Percentiles rank a stretch among this genome's conserved stretches.
These are phyloP conservation scores for Hyaloperonospora arabidopsidis DNA, from an alignment of 352 stramenopile genomes.

Conservation along the genomic window DNA sequence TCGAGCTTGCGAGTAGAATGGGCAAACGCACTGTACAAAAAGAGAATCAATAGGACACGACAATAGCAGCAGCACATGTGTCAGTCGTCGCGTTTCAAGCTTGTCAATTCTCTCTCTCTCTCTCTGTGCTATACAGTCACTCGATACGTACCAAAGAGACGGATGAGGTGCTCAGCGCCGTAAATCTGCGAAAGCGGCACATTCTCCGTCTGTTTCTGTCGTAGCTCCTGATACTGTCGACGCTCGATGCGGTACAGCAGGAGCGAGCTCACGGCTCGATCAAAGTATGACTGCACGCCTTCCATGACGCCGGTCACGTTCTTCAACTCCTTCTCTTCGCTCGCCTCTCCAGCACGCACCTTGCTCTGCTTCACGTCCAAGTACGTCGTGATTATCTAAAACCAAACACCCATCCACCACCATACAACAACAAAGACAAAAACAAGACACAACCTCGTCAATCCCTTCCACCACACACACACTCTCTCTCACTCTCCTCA, in stretches of 20 bases:
- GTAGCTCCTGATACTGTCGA: conserved; percentile 80
- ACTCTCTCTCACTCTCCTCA: neutral
- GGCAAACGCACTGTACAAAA: conserved; percentile 60
- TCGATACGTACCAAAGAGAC: conserved; percentile 73
- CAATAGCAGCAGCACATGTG: neutral
- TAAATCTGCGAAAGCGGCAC: conserved; percentile 85
- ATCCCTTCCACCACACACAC: neutral
- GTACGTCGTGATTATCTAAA: conserved; percentile 69
- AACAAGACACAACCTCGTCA: neutral
- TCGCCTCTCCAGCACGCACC: conserved; percentile 40
- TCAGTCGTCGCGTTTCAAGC: too few species aligned
- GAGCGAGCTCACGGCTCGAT: conserved; percentile 82
- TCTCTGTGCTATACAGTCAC: too few species aligned
- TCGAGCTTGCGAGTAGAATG: conserved; percentile 55
- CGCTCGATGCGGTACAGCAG: conserved; percentile 89
- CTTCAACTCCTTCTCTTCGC: conserved; percentile 71
- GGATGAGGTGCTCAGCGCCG: conserved; percentile 85
- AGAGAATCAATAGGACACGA: neutral
- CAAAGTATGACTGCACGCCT: conserved; percentile 85
- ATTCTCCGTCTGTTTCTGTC: conserved; percentile 40
- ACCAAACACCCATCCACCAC: conserved; percentile 3
- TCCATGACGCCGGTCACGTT: conserved; percentile 80
- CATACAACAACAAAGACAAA: too few species aligned
- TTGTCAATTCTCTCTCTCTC: too few species aligned
- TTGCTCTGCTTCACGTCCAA: conserved; percentile 70